Evolutionary conservation across 345 rosid species (phyloP), one percentile per base, ranked within the genome.

Genomic region (Arabidopsis suecica): DNA sequence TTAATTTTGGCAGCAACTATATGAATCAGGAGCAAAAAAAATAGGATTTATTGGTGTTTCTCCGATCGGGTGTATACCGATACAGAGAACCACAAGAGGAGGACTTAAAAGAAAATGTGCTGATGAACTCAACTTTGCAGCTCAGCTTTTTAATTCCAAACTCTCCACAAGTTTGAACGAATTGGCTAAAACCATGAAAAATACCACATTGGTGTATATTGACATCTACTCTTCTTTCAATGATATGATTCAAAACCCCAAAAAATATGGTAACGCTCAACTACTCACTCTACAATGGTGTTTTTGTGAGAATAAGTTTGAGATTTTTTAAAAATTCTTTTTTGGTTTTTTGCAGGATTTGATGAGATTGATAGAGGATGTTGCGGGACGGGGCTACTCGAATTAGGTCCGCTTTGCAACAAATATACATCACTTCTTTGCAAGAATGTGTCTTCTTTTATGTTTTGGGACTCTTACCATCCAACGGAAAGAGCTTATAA

Each of bases 381-480:
- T 34, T 88, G 90, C 18, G 93, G 87, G 22, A 84, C 88, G 5
- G 93, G 96, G 50, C 56, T 68, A 8, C n/a, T 88, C 54, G 90
- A 90, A 40, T 83, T 82, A 11, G 79, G 82, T 41, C 14, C 80
- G 1, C 56, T 85, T 4, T 87, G 93, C 64, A 88, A 70, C 53
- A 8, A 9, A 6, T 68, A 78, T n/a, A 66, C 42, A 54, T 82
- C 61, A 28, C 47, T 49, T 32, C 18, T 5, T 2, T 86, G 91
- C 75, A 50, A 16, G 3, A 83, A 90, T 79, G 89, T 73, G 38
- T 69, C 89, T 5, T 77, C 84, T 22, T 87, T 71, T 60, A 28
- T 87, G 70, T 88, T 88, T 58, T 88, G 91, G 96, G 96, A 88
- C 68, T 81, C 89, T 75, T 90, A 80, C 74, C 91, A 90, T 80